Percentiles rank a stretch among this genome's conserved stretches.
These are phyloP conservation scores for Oryza brachyantha DNA, from an alignment of 176 grass and related monocot genomes.

Conservation along the genomic window DNA sequence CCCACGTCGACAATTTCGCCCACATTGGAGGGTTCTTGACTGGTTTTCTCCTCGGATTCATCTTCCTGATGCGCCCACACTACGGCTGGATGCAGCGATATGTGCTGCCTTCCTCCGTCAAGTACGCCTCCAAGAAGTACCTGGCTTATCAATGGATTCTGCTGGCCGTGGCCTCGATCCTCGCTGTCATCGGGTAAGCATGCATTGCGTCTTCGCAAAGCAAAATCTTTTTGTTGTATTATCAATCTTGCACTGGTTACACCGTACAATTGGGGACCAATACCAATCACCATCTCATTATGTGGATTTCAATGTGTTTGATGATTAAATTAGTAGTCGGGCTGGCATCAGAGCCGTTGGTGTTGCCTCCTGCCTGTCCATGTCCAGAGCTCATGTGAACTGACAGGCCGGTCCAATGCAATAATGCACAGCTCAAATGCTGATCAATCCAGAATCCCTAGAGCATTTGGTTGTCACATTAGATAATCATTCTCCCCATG, in stretches of 20 bases:
- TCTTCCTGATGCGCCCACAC: constrained; percentile 68
- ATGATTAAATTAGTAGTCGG: background rate
- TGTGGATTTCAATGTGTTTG: background rate
- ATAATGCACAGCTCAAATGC: no score
- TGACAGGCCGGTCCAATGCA: no score
- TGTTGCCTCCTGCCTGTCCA: background rate
- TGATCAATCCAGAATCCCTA: background rate
- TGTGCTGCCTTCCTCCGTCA: constrained; percentile 48
- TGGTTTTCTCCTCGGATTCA: constrained; percentile 85
- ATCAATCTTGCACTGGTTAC: background rate
- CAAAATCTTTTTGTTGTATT: background rate
- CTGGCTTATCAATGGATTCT: constrained; percentile 66
- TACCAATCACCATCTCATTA: background rate
- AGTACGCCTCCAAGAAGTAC: constrained; percentile 62
- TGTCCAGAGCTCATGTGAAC: background rate
- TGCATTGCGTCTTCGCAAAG: background rate
- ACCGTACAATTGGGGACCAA: background rate
- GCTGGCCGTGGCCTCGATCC: constrained; percentile 37
- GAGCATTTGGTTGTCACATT: background rate
- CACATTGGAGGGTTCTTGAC: constrained; percentile 88
- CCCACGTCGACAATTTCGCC: constrained; percentile 88
- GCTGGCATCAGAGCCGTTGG: background rate
- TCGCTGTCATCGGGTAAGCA: constrained; percentile 66
- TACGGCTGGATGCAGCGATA: constrained; percentile 72
- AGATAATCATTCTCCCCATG: background rate